phyloP scores from a whole-genome alignment of 805 yeast genomes.

The Saturnispora hagleri region DNA sequence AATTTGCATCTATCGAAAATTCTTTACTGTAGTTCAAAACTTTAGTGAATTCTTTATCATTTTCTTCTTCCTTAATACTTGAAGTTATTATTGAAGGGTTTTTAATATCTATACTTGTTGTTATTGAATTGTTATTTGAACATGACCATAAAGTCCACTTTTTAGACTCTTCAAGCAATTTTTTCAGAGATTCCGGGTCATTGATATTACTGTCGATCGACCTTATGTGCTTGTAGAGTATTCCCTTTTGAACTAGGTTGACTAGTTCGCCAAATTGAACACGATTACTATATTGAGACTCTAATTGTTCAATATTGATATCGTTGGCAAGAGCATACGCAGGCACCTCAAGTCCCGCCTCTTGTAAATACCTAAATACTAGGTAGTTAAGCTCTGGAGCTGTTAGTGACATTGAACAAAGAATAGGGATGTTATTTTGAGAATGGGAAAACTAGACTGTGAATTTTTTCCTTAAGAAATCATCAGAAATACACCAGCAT shows the following conservation, averaged over 20 bases:
- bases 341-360: conserved; percentile 65
- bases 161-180: neutral
- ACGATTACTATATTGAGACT: conserved; percentile 35
- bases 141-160: conserved; percentile 2
- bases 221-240: conserved; percentile 67
- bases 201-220: conserved; percentile 28
- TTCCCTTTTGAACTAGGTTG: conserved; percentile 75
- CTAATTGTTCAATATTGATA: conserved; percentile 51
- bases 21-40: neutral
- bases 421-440: neutral
- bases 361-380: conserved; percentile 89
- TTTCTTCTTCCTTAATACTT: neutral
- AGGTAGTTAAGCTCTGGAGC: conserved; percentile 82
- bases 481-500: neutral
- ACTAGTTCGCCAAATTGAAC: conserved; percentile 80
- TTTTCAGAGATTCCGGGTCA: neutral
- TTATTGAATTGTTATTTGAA: neutral
- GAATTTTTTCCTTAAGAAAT: conserved; percentile 3
- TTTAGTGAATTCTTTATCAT: conserved; percentile 1
- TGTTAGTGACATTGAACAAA: conserved; percentile 57
- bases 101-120: neutral
- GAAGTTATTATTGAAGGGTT: neutral
- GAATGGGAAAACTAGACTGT: neutral
- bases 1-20: neutral
- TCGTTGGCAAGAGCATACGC: conserved; percentile 78